A percentile compares a stretch with the other conserved stretches of the same genome.
Conservation (phyloP, 108 stramenopile species). For the Stephanodiscus minutulus region DNA sequence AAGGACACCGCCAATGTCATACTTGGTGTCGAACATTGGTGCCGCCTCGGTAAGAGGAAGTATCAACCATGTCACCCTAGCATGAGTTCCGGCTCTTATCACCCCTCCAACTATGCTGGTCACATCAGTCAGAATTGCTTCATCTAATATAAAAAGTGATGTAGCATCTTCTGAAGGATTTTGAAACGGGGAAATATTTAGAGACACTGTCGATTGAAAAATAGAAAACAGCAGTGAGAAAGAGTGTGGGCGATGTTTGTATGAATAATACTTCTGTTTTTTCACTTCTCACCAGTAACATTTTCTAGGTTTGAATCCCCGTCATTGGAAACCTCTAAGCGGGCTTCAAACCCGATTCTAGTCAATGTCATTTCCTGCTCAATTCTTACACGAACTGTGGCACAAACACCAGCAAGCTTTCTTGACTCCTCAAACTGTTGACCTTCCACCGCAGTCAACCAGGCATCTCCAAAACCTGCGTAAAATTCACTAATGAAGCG, state of each 20-base stretch:
- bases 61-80: conserved; percentile 35
- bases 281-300: conserved; percentile 25
- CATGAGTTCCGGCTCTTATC: conserved; percentile 15
- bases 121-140: conserved; percentile 18
- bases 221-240: conserved; percentile 15
- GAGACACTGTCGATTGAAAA: conserved; percentile 10
- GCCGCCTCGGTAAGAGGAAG: conserved; percentile 35
- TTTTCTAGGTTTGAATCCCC: conserved; percentile 26
- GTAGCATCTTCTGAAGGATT: conserved; percentile 31
- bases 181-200: conserved; percentile 27
- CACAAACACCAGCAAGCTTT: conserved; percentile 39
- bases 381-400: conserved; percentile 31
- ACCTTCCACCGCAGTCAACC: conserved; percentile 40
- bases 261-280: no score
- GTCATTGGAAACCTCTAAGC: conserved; percentile 27
- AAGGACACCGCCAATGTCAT: conserved; percentile 30
- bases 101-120: conserved; percentile 33
- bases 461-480: conserved; percentile 35
- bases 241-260: no score
- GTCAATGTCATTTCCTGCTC: conserved; percentile 38
- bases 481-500: conserved; percentile 12
- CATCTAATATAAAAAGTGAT: conserved; percentile 33
- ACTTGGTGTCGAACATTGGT: conserved; percentile 42
- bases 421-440: conserved; percentile 38
- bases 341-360: conserved; percentile 37